Conservation (phyloP, 2,329 filamentous ascomycete genomes). For the Harringtonia lauricola region DNA sequence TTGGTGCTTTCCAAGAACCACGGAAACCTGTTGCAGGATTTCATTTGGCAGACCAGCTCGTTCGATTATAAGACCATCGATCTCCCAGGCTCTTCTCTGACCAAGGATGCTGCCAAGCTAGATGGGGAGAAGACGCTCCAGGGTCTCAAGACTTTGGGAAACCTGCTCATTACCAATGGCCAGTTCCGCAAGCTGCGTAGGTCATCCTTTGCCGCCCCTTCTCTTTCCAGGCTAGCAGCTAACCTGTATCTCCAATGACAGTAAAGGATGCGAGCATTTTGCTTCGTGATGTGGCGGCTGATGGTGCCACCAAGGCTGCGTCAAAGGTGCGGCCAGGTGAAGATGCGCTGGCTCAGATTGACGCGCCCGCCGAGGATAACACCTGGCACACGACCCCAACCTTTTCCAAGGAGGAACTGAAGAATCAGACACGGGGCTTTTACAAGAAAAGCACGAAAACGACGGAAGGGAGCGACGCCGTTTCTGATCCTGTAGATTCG, state of each 20-base stretch:
- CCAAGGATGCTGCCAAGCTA: conserved; percentile 67
- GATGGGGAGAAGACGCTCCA: conserved; percentile 77
- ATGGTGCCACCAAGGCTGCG: conserved; percentile 74
- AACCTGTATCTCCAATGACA: conserved; percentile 11
- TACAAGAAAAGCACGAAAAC: conserved; percentile 41
- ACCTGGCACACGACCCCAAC: conserved; percentile 86
- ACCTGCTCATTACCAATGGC: conserved; percentile 85
- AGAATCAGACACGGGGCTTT: conserved; percentile 53
- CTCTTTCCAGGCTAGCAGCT: conserved; percentile 6
- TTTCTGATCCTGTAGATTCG: conserved; percentile 35
- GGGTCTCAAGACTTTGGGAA: conserved; percentile 78
- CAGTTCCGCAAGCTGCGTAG: conserved; percentile 84
- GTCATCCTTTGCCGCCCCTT: conserved; percentile 16
- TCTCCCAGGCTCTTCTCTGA: conserved; percentile 54
- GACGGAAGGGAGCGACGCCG: conserved; percentile 40
- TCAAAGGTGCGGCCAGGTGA: conserved; percentile 64
- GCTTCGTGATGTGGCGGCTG: conserved; percentile 81
- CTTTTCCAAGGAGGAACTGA: conserved; percentile 58
- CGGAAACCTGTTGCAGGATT: conserved; percentile 88
- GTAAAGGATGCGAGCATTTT: conserved; percentile 72
- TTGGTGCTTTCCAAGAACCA: conserved; percentile 89
- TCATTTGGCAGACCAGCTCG: conserved; percentile 85
- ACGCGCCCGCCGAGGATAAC: conserved; percentile 79
- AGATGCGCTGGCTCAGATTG: conserved; percentile 66
- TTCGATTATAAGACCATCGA: conserved; percentile 54